These are phyloP conservation scores for Prunus yedoensis DNA, from an alignment of 331 rosid genomes.

Conservation along the genomic window DNA sequence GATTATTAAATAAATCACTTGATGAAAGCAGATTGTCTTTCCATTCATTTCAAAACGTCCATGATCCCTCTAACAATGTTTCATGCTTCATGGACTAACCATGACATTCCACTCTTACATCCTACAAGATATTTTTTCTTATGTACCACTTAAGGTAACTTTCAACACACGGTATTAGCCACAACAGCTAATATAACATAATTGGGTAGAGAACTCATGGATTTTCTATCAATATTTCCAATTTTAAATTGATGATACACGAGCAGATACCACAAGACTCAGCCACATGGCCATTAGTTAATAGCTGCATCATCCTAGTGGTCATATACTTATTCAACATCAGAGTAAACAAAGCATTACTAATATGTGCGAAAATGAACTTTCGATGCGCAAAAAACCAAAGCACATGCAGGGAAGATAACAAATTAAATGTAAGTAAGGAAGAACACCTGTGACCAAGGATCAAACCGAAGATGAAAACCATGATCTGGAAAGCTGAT, in stretches of 20 bases:
- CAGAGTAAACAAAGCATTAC: background rate
- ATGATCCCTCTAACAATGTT: background rate
- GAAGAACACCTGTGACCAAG: slow-evolving; percentile 85
- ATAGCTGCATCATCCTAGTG: background rate
- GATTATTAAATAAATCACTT: background rate
- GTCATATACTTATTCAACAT: background rate
- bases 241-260: background rate
- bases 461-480: slow-evolving; percentile 94
- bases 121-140: background rate
- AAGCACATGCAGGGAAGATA: slow-evolving; percentile 7
- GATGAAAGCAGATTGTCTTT: background rate
- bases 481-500: slow-evolving; percentile 98
- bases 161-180: background rate
- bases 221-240: background rate
- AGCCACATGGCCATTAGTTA: background rate
- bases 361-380: background rate
- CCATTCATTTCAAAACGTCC: background rate
- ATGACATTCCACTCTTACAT: background rate
- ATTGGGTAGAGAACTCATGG: background rate
- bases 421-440: background rate
- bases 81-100: background rate
- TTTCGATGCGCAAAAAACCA: background rate
- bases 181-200: background rate
- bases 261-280: background rate
- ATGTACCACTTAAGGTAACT: background rate